Conservation (phyloP, 2,329 filamentous ascomycete genomes). For the Fusarium goolgardi region DNA sequence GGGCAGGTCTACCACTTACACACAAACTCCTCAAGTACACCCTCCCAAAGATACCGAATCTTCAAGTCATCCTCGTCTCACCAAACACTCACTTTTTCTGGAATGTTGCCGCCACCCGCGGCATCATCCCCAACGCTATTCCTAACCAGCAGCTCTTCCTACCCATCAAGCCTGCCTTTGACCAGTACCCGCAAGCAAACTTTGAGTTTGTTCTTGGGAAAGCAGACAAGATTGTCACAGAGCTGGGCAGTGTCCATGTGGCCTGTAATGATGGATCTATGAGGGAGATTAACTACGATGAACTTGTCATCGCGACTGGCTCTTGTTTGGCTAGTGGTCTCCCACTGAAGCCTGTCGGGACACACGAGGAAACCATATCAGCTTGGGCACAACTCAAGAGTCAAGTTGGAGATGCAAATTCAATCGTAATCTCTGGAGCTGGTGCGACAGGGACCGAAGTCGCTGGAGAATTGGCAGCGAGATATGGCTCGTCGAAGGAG, state of each 20-base stretch:
- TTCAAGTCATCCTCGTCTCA: conserved; percentile 65
- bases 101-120: conserved; percentile 67
- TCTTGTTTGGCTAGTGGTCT: conserved; percentile 55
- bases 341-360: conserved; percentile 62
- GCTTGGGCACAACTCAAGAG: conserved; percentile 51
- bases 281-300: conserved; percentile 59
- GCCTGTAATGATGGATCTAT: conserved; percentile 44
- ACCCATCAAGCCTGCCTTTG: conserved; percentile 59
- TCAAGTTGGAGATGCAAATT: conserved; percentile 41
- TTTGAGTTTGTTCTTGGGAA: conserved; percentile 64
- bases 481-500: conserved; percentile 47
- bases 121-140: conserved; percentile 61
- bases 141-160: conserved; percentile 60
- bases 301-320: conserved; percentile 66
- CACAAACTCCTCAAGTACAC: conserved; percentile 65
- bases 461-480: conserved; percentile 52
- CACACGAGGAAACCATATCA: conserved; percentile 56
- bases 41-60: conserved; percentile 53
- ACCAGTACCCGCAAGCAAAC: conserved; percentile 56
- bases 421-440: conserved; percentile 54
- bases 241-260: conserved; percentile 55
- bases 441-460: conserved; percentile 55
- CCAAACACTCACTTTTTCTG: conserved; percentile 66
- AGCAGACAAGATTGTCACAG: conserved; percentile 53
- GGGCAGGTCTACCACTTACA: conserved; percentile 62